Evolutionary conservation across 139 green algal species (phyloP).

Genomic region (Auxenochlorella pyrenoidosa): DNA sequence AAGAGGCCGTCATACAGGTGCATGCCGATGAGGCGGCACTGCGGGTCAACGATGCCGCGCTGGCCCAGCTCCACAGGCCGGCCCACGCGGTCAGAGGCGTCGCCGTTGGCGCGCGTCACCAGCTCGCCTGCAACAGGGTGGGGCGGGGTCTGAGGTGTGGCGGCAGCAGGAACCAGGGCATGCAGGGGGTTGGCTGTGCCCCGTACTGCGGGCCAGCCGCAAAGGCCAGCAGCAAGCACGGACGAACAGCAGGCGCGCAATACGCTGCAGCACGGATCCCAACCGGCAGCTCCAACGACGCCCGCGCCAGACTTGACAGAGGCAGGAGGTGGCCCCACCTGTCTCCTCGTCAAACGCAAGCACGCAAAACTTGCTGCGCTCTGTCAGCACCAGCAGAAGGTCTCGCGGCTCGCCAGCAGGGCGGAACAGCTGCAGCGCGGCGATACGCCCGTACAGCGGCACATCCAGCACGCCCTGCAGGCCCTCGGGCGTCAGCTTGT

Average conservation of each 20-base stretch:
- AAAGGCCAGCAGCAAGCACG: too few species aligned
- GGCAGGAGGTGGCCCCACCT: constrained; percentile 45
- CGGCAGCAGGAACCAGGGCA: too few species aligned
- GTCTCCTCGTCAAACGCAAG: constrained; percentile 80
- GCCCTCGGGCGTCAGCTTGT: constrained; percentile 84
- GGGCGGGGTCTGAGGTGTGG: too few species aligned
- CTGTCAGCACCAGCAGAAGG: constrained; percentile 92
- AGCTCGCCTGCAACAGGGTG: constrained; percentile 68
- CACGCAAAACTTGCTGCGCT: constrained; percentile 94
- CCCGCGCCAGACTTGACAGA: too few species aligned
- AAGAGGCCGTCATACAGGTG: constrained; percentile 97
- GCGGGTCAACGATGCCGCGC: constrained; percentile 86
- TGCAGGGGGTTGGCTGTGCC: too few species aligned
- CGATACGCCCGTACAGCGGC: constrained; percentile 93
- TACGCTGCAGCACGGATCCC: too few species aligned
- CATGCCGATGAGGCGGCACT: constrained; percentile 82
- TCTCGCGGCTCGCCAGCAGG: constrained; percentile 74
- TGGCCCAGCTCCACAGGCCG: constrained; percentile 84
- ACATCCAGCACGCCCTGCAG: constrained; percentile 91
- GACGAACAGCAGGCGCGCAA: too few species aligned
- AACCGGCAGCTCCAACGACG: too few species aligned
- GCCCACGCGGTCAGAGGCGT: constrained; percentile 87
- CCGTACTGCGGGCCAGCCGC: too few species aligned
- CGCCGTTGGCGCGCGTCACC: constrained; percentile 83
- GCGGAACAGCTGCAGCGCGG: constrained; percentile 87